Base-by-base conservation (phyloP, 2,329 filamentous ascomycete species). In the Fusarium tricinctum region DNA sequence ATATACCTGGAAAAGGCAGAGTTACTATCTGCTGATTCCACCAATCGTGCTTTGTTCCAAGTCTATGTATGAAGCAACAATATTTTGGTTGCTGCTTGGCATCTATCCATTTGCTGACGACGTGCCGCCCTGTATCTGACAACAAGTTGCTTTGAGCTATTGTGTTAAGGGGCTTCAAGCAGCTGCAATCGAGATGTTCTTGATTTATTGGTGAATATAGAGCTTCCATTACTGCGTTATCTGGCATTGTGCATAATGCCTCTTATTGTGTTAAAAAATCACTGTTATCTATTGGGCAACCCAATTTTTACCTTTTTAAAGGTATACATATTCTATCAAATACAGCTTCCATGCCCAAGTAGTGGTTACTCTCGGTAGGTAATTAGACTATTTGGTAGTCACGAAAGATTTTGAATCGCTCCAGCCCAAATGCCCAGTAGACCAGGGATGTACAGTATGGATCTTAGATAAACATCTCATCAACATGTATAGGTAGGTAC, bases 1-100 rank as follows among this genome's bases (percentile, higher is more conserved):
- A 40, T 42, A 30, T 44, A 49, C 33, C 38, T 44, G 33, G 38
- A 33, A 40, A 53, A 19, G 28, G 44, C 32, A 42, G 44, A 19
- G n/a, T 43, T 39, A 39, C 20, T 38, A 30, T 17, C 35, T 19
- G 15, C 20, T 35, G 4, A 12, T 12, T 30, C 17, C 17, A 15
- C 26, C 14, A 15, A 17, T 22, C 15, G 17, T 35, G 19, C 10
- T n/a, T 35, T 49, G 20, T 5, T 33, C 14, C 14, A 15, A 33
- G 13, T 33, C 14, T 15, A 12, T 15, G 4, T 33, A 14, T 8
- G 6, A 15, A 33, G 14, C 30, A 33, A 33, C 6, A 15, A 30
- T 5, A 30, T 30, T 13, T 12, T 30, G 28, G 28, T 30, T 30
- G 35, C 17, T n/a, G 35, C 9, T 38, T n/a, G 8, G 8, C 4